Evolutionary conservation across 306 rosid genomes (phyloP), one percentile per base, ranked within the genome.

Genomic region (Cicer bijugum): DNA sequence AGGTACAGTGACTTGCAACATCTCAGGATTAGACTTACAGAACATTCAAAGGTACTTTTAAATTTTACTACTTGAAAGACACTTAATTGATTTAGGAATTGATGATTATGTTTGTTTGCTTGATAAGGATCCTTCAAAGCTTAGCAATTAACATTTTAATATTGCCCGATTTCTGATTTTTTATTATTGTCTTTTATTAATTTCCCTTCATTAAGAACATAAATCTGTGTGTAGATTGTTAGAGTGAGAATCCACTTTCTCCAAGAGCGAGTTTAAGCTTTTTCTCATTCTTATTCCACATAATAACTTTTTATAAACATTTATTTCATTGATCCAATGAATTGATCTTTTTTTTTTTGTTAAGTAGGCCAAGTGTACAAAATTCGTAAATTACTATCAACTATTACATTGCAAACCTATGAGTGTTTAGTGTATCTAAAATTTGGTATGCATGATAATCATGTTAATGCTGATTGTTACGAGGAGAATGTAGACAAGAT

Each of bases 11-110:
- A 85, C 69, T 77, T 85, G 73, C 76, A 69, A 52, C 79, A 81
- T 82, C 81, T 85, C 79, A 81, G 88, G 82, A 85, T 91, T 85
- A 88, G 96, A 57, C 69, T 91, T 84, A 88, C 93, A 48, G 82
- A 88, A 67, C 84, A 78, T 84, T 88, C 93, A 4, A 63, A 85
- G 97, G 97, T 91, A 81, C 53, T 59, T 56, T 61, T 48, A 50
- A 50, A 46, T 69, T 69, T 35, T 59, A 50, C 38, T 68, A 58
- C 47, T 59, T 62, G 62, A 59, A 67, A 51, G 64, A 65, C n/a
- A 17, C 85, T 43, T 17, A 61, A 52, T 71, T 71, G 63, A 52
- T 73, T 70, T 80, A 80, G 39, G 50, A 72, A 75, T 85, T 80
- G 79, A 71, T 67, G 51, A 63, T 63, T 77, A 3, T 46, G 60